Base-by-base conservation (phyloP, 257 asterid genomes). In the Euphrasia confusa region DNA sequence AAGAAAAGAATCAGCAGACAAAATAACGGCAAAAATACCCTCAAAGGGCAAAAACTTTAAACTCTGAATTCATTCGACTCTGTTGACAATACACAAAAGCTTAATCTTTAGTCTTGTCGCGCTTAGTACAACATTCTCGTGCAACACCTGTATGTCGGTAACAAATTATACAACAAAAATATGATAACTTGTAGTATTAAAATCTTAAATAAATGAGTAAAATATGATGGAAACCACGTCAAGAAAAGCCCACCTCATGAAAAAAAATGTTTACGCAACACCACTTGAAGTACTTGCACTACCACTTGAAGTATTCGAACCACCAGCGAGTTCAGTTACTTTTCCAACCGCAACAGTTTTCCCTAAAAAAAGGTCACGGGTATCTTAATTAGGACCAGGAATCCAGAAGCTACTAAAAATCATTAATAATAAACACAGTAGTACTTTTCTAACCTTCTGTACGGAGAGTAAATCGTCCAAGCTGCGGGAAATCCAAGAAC, bases 391-490 rank as follows among this genome's bases (percentile, higher is more conserved):
- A 53, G 39, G 30, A 15, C 14, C 52, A 54, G 65, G 30, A 73
- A 37, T 45, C 2, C 7, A 58, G 35, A 28, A 74, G 57, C 58
- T 39, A 70, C 10, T 7, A 13, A 54, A 12, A 9, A 13, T 24
- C 58, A 58, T 4, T 57, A 32, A n/a, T 9, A 60, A 54, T 52
- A 67, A 11, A 62, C 48, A 64, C 54, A 35, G 42, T 21, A 47
- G 59, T 58, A 40, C 35, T 49, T 61, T 57, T 49, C 64, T 60
- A 61, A 84, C 99, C 99, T 87, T 89, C 97, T 6, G 88, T 81
- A 45, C 99, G 95, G 63, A 93, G 97, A 61, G 97, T 89, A 75
- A 93, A 93, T 71, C 96, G 78, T 44, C 99, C 99, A 61, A 93
- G 83, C 53, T 87, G 97, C 15, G 95, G 66, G 72, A 85, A 83